Evolutionary conservation across 2,329 filamentous ascomycete genomes (phyloP), one percentile per base, ranked within the genome.

Genomic region (Botrytis hyacinthi): DNA sequence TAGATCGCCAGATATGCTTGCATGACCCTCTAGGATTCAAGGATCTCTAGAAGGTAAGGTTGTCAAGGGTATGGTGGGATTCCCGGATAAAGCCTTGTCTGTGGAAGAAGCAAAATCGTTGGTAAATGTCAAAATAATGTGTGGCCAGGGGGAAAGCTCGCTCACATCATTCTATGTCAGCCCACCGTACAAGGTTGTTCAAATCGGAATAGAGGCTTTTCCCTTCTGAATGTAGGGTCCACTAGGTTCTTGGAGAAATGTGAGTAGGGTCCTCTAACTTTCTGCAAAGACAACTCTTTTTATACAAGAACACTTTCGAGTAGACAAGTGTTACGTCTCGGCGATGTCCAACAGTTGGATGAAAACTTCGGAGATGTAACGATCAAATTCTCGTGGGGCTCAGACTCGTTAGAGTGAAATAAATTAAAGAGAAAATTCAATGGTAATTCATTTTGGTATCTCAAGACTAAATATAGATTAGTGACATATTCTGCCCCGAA

Each of bases 331-430:
- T 22, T 57, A n/a, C 8, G 16, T 57, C 65, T 68, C 48, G 48
- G 65, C 65, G 65, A 68, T 68, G 65, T 57, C 65, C 35, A 68
- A 68, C 46, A 68, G 54, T 57, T 54, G 26, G 46, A 22, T 54
- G 29, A 54, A 67, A 67, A 54, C 35, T 67, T 67, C 65, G 65
- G 65, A 68, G 65, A 68, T 68, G 65, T 68, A 68, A 68, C 48
- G 12, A 54, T 68, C 65, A 68, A 66, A 67, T 29, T 29, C 46
- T 68, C 32, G 32, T 8, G 26, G 26, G 65, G 14, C 65, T 68
- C 65, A 32, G 35, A 68, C 35, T 54, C 62, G 42, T 66, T 48
- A 48, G 18, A 42, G 29, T 32, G 61, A n/a, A 63, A 46, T 37
- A 32, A 32, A 40, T 42, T 26, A 29, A 12, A 68, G 9, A 20